Evolutionary conservation across 225 moss, liverwort and hornwort species (phyloP).

Genomic region (Antitrichia curtipendula): DNA sequence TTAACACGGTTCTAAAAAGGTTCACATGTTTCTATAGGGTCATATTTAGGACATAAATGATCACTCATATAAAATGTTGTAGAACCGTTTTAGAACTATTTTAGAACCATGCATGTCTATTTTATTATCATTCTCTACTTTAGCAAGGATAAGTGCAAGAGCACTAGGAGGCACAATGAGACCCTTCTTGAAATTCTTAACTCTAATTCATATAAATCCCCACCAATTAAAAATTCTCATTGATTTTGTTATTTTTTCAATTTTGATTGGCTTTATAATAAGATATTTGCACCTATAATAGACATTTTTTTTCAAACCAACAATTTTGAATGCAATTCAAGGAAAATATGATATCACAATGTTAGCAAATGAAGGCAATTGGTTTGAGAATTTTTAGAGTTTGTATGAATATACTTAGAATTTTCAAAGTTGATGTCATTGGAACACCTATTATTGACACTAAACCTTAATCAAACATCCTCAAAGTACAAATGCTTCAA

Average conservation of each 20-base stretch:
- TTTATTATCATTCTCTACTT: not conserved
- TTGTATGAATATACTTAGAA: not conserved
- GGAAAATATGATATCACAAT: not conserved
- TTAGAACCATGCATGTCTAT: not conserved
- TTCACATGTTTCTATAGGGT: not conserved
- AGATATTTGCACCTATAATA: not conserved
- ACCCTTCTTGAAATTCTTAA: fast-evolving
- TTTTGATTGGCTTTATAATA: not conserved
- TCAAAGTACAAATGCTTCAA: not conserved
- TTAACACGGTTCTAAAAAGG: not conserved
- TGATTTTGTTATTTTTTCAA: not conserved
- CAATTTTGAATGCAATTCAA: not conserved
- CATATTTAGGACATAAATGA: not conserved
- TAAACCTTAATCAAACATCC: too few relatives aligned
- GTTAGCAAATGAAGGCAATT: not conserved
- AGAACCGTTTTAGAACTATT: not conserved
- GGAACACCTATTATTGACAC: not conserved
- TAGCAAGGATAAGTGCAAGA: not conserved
- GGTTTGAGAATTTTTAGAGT: not conserved
- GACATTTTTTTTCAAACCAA: not conserved
- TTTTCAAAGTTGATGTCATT: not conserved
- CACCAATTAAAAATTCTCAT: not conserved
- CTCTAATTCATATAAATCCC: too few relatives aligned
- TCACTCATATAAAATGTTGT: not conserved
- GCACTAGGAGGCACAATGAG: fast-evolving